phyloP scores from a whole-genome alignment of 352 stramenopile genomes.

The Globisporangium okanoganense region DNA sequence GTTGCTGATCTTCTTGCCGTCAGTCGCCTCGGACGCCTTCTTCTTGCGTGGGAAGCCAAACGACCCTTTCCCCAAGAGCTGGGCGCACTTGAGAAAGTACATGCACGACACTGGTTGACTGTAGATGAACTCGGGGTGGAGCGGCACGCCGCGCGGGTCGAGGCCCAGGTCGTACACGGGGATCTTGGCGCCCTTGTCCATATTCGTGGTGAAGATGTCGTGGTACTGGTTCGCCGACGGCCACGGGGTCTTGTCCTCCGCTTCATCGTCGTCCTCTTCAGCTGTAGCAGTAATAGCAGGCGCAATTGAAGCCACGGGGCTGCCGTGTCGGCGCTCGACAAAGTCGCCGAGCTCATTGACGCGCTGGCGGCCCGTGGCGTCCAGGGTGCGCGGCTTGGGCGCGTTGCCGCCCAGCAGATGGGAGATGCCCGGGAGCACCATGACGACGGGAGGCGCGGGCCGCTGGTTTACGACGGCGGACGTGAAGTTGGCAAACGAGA shows the following conservation, averaged over 20 bases:
- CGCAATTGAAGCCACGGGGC: not conserved
- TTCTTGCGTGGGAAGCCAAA: conserved; percentile 71
- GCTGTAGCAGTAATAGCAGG: not conserved
- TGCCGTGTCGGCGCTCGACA: conserved; percentile 7
- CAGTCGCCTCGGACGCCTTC: conserved; percentile 24
- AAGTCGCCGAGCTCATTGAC: conserved; percentile 7
- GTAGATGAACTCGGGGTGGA: conserved; percentile 79
- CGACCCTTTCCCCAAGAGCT: conserved; percentile 58
- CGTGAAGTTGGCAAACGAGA: conserved; percentile 16
- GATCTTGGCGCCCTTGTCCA: conserved; percentile 29
- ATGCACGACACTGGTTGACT: conserved; percentile 66
- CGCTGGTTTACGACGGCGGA: conserved; percentile 1
- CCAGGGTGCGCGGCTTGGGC: conserved; percentile 1
- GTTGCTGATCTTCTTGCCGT: conserved; percentile 16
- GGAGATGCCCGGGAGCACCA: conserved; percentile 36
- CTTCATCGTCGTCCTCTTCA: conserved; percentile 30
- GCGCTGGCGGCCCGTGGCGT: conserved; percentile 16
- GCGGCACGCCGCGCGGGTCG: conserved; percentile 62
- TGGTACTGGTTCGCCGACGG: conserved; percentile 65
- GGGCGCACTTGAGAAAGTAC: conserved; percentile 69
- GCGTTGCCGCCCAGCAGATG: conserved; percentile 32
- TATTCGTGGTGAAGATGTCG: conserved; percentile 38
- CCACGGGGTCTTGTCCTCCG: conserved; percentile 76
- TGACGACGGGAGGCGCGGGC: conserved; percentile 8
- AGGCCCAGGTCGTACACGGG: conserved; percentile 68